Percentiles rank a stretch among this genome's conserved stretches.
phyloP scores from a whole-genome alignment of 2,329 filamentous ascomycete species.

The Furcasterigmium sp. region DNA sequence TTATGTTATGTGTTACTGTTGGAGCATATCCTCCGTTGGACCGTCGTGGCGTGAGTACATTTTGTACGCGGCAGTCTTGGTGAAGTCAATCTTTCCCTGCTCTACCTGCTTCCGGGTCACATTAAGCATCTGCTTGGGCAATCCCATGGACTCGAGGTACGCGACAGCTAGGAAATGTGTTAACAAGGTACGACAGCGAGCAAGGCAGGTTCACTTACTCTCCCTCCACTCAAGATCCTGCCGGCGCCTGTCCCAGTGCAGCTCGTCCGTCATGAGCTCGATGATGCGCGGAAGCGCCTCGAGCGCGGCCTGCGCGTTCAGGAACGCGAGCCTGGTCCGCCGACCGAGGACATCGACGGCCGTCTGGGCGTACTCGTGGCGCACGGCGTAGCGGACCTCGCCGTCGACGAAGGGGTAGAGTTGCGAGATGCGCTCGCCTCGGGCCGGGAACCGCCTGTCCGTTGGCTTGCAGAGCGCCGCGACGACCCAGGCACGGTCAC shows the following conservation, averaged over 20 bases:
- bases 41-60: slow-evolving; percentile 58
- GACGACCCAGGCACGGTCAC: slow-evolving; percentile 88
- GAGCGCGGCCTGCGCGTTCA: slow-evolving; percentile 86
- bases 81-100: slow-evolving; percentile 53
- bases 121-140: slow-evolving; percentile 54
- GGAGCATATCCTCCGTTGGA: slow-evolving; percentile 35
- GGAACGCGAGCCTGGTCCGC: slow-evolving; percentile 78
- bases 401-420: slow-evolving; percentile 91
- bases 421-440: slow-evolving; percentile 71
- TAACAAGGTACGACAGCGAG: slow-evolving; percentile 5
- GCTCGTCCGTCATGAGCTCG: slow-evolving; percentile 81
- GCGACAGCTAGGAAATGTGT: slow-evolving; percentile 39
- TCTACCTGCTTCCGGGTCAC: slow-evolving; percentile 57
- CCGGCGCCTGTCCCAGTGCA: slow-evolving; percentile 69
- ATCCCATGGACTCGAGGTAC: slow-evolving; percentile 61
- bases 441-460: slow-evolving; percentile 72
- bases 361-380: slow-evolving; percentile 87
- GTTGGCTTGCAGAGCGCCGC: slow-evolving; percentile 75
- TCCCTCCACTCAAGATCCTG: slow-evolving; percentile 81
- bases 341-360: slow-evolving; percentile 84
- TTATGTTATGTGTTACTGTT: no score
- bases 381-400: slow-evolving; percentile 81
- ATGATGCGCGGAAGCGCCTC: slow-evolving; percentile 82
- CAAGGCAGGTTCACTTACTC: slow-evolving; percentile 35
- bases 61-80: slow-evolving; percentile 52